Percentiles rank a stretch among this genome's conserved stretches.
Conservation (phyloP, 108 stramenopile species). For the Tribonema minus region DNA sequence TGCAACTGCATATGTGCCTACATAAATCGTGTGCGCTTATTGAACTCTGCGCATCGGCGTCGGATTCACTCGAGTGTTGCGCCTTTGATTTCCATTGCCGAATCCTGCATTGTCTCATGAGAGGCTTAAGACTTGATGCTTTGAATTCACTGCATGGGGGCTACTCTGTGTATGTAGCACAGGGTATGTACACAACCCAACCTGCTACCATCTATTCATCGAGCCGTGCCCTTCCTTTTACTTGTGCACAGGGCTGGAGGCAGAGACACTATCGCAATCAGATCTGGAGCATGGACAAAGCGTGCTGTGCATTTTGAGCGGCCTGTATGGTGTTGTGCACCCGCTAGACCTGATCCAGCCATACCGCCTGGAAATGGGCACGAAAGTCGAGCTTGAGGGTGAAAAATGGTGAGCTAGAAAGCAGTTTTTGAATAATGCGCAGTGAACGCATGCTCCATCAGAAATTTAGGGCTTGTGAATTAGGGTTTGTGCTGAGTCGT, state of each 20-base stretch:
- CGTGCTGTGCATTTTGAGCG: conserved; percentile 69
- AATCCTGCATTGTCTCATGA: no score
- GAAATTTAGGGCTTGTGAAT: background rate
- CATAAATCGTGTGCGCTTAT: no score
- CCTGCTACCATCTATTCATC: no score
- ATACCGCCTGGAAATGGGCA: conserved; percentile 80
- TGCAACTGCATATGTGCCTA: no score
- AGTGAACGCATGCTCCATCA: background rate
- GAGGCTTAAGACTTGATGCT: no score
- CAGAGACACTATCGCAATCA: conserved; percentile 24
- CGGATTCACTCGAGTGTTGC: no score
- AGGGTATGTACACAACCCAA: no score
- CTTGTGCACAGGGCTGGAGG: conserved; percentile 67
- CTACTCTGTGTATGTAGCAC: no score
- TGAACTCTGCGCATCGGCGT: no score
- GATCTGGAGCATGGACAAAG: conserved; percentile 57
- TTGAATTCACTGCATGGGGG: no score
- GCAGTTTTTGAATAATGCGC: background rate
- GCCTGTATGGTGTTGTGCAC: conserved; percentile 71
- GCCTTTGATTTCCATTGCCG: no score
- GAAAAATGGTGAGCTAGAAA: background rate
- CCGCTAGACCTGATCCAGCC: conserved; percentile 71
- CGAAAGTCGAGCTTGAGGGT: conserved; percentile 20
- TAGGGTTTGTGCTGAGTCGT: background rate
- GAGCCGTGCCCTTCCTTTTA: no score